Evolutionary conservation across 1,284 basidiomycete genomes (phyloP), one percentile per base, ranked within the genome.

Genomic region (Gomphus bonarii): DNA sequence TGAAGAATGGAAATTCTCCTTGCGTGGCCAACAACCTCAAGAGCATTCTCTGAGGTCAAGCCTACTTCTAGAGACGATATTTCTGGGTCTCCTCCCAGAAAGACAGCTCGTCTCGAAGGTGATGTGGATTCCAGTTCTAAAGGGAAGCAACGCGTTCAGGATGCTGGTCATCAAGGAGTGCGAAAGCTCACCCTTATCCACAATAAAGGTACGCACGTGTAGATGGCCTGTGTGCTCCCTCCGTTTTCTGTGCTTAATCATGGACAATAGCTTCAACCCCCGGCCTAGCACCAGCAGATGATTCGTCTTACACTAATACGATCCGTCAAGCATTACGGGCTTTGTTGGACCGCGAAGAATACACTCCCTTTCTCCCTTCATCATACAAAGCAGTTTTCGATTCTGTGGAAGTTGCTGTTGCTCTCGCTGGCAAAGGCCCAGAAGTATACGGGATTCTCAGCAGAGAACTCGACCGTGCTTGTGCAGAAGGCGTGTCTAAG

Each of bases 91-190:
- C 80, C 78, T 72, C 78, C 78, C 62, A 77, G 76, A 69, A 88
- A 88, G 74, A 78, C 78, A 61, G 75, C 80, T 63, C 81, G 83
- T 63, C 71, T 84, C 68, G 76, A 77, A 62, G 70, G 70, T 64
- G 80, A 82, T 71, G 79, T 77, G 69, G 82, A 86, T 68, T 74
- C 78, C 63, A 74, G 75, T 65, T 80, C 82, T 66, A 78, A 81
- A 64, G 80, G 74, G 69, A 80, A 71, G 44, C 64, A 65, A 58
- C 43, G 54, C 48, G 61, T 36, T 33, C 25, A 70, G 66, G 56
- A 74, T 83, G 48, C 69, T 68, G 36, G 66, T 84, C 22, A 64
- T 73, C 31, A 74, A 76, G 18, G 67, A 72, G 31, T 67, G 68
- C 22, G 65, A 77, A 77, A 64, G 61, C 69, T 62, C n/a, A 60